Evolutionary conservation across 108 stramenopile genomes (phyloP), one percentile per base, ranked within the genome.

Genomic region (Epithemia pelagica): DNA sequence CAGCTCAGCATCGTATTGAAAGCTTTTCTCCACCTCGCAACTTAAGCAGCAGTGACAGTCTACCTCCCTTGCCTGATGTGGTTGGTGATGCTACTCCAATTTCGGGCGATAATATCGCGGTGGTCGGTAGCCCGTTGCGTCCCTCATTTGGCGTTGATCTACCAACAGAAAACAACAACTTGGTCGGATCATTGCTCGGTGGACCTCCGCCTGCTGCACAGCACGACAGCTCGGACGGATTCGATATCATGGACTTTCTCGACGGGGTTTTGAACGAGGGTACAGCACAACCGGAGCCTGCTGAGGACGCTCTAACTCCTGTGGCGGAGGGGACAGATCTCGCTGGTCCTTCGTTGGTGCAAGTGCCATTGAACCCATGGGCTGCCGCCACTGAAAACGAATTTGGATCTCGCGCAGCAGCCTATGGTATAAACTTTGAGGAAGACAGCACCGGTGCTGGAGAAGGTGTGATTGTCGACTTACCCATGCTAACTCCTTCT

Each of bases 221-320:
- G 5, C 5, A 46, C 37, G 15, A 10, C 37, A 46, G 15, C 37
- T 5, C 5, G 37, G 37, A 46, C 53, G 75, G 75, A n/a, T 84
- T 84, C 51, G 74, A 84, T 62, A 76, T 84, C 2, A 73, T 84
- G 79, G 83, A 76, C 27, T 84, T 84, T 67, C 58, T 84, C 54
- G 83, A 80, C 56, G 68, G 74, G 25, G 74, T 84, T 51, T 58
- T 84, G 66, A 69, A 80, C 57, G 83, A 84, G 32, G 64, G 71
- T 2, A 32, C 23, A 22, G 10, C 1, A 19, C 54, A 56, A 27
- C n/a, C 62, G 51, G 51, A 31, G 52, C 32, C 19, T 28, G 61
- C 32, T 55, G 31, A 20, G 51, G 28, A 66, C 28, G 1, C 33
- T n/a, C 22, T 31, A 2, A 2, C 0, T 15, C 27, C n/a, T 53